These are phyloP conservation scores for Tetrahymena thermophila DNA, from an alignment of 73 alveolate species.

Conservation along the genomic window DNA sequence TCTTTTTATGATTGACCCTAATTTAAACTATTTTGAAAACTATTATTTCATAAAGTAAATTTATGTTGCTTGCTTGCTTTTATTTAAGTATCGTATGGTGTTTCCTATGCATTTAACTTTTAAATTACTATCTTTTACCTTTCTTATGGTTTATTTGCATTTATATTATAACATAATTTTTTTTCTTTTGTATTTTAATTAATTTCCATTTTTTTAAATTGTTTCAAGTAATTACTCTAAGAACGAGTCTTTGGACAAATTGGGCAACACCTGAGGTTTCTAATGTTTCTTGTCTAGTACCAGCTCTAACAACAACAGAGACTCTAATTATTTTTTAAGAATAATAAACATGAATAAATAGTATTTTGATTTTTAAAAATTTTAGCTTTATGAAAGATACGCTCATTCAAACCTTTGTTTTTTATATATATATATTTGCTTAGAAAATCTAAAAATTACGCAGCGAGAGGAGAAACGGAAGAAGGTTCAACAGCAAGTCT, in stretches of 20 bases:
- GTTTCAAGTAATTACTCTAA: constrained; percentile 14
- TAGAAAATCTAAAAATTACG: not conserved
- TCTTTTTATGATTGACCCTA: not conserved
- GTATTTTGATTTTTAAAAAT: not conserved
- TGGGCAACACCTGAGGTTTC: constrained; percentile 61
- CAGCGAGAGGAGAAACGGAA: not conserved
- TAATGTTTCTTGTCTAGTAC: constrained; percentile 72
- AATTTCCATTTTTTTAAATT: not conserved
- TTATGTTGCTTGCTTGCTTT: no score
- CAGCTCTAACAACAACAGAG: constrained; percentile 63
- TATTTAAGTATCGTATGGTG: no score
- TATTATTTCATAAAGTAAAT: no score
- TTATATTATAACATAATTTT: no score
- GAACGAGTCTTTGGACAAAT: constrained; percentile 51
- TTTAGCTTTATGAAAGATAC: not conserved
- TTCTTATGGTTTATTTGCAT: no score
- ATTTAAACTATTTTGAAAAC: not conserved
- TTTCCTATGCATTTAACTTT: not conserved
- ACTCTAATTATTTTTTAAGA: constrained; percentile 39
- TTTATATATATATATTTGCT: not conserved
- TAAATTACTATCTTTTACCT: no score
- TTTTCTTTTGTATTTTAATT: not conserved
- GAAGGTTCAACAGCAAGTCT: not conserved
- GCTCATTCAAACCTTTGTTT: not conserved
- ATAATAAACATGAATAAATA: not conserved